phyloP scores from a whole-genome alignment of 2,329 filamentous ascomycete species.

The Berkeleyomyces rouxiae region DNA sequence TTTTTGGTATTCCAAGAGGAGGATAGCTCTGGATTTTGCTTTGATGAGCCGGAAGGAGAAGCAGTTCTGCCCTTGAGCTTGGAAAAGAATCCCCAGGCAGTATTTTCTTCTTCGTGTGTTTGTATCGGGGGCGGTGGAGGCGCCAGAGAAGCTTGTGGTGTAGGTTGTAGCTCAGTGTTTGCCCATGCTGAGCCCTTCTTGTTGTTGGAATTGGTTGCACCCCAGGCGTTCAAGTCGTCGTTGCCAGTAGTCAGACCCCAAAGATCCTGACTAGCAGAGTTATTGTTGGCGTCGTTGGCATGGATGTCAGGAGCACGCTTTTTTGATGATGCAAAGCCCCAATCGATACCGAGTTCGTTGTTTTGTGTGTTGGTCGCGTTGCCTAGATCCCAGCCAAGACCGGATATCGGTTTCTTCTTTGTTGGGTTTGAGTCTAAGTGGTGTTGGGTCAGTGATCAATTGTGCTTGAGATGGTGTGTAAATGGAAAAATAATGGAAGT shows the following conservation, averaged over 20 bases:
- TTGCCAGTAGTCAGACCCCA: not conserved
- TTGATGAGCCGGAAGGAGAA: slow-evolving; percentile 9
- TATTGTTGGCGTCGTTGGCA: slow-evolving; percentile 21
- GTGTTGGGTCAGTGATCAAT: not conserved
- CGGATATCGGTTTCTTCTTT: not conserved
- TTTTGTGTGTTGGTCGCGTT: not conserved
- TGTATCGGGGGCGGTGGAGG: slow-evolving; percentile 2
- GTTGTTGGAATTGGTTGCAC: not conserved
- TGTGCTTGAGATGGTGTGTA: not conserved
- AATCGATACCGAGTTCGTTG: not conserved
- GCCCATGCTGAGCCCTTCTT: not conserved
- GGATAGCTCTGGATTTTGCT: slow-evolving; percentile 3
- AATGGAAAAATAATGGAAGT: not conserved
- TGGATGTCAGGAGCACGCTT: slow-evolving; percentile 16
- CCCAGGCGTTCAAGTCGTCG: slow-evolving; percentile 4
- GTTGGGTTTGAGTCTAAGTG: not conserved
- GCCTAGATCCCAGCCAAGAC: not conserved
- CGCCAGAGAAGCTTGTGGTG: not conserved
- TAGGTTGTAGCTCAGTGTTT: not conserved
- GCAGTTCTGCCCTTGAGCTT: slow-evolving; percentile 8
- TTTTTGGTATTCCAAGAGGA: slow-evolving; percentile 6
- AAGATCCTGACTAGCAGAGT: slow-evolving; percentile 18
- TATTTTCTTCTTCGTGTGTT: slow-evolving; percentile 2
- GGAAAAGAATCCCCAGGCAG: slow-evolving; percentile 4
- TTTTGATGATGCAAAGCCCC: not conserved